These are phyloP conservation scores for Stropharia rugosoannulata DNA, from an alignment of 768 basidiomycete genomes.

Conservation along the genomic window DNA sequence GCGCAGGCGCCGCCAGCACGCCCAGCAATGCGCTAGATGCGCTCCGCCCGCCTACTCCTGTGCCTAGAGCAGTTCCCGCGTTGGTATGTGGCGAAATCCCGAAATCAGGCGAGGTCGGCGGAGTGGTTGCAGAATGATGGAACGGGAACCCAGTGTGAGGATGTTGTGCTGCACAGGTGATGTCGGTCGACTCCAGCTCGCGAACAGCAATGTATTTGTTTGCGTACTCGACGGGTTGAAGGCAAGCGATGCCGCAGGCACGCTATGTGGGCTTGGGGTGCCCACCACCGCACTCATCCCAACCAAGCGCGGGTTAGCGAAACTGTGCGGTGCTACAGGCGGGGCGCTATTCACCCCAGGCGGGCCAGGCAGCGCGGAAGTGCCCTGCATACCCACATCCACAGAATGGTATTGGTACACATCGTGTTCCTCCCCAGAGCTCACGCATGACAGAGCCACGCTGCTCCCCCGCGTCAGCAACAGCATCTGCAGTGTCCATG, in stretches of 20 bases:
- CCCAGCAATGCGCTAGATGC: not conserved
- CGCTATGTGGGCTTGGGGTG: not conserved
- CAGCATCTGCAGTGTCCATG: no score
- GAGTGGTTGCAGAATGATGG: not conserved
- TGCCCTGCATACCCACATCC: not conserved
- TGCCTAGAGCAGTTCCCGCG: no score
- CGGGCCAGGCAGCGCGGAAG: not conserved
- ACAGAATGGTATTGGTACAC: no score
- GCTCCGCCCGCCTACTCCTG: not conserved
- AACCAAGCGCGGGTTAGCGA: not conserved
- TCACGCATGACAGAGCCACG: not conserved
- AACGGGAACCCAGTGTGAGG: not conserved
- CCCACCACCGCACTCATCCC: not conserved
- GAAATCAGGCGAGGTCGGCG: not conserved
- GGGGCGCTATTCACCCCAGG: not conserved
- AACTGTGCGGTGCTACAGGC: not conserved
- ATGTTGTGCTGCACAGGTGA: no score
- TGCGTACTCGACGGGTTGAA: no score
- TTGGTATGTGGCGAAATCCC: no score
- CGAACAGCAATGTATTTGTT: no score
- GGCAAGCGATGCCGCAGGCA: not conserved
- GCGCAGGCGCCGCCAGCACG: slow-evolving; percentile 20
- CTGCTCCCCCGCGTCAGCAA: not conserved
- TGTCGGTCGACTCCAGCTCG: no score
- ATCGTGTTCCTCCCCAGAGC: not conserved